Conservation (phyloP, 1,284 basidiomycete genomes). For the Tilletia indica region DNA sequence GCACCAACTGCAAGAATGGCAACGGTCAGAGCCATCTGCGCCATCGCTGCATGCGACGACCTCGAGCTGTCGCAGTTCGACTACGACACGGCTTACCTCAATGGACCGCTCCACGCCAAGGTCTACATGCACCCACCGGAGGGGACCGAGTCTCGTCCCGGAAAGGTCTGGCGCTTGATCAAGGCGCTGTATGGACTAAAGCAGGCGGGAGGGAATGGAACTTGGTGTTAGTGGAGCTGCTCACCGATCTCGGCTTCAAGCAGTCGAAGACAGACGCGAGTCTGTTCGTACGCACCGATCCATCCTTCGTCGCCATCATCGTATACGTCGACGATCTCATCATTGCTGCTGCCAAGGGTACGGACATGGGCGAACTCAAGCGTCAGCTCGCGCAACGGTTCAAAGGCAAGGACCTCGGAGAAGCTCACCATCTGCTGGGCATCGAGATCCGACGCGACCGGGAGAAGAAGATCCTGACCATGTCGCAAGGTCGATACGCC, state of each 20-base stretch:
- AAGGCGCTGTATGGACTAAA: background rate
- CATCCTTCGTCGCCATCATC: background rate
- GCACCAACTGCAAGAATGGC: conserved; percentile 57
- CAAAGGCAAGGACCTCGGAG: background rate
- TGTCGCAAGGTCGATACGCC: background rate
- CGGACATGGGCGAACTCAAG: background rate
- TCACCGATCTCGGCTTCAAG: background rate
- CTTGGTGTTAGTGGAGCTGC: background rate
- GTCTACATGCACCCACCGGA: conserved; percentile 57
- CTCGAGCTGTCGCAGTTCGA: conserved; percentile 58
- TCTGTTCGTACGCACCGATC: background rate
- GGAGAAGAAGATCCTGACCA: background rate
- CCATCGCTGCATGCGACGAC: conserved; percentile 55
- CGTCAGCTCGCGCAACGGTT: background rate
- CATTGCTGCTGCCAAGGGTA: background rate
- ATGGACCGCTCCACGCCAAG: conserved; percentile 58
- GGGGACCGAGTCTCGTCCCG: conserved; percentile 28
- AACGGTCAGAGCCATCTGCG: conserved; percentile 55
- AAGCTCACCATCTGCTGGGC: background rate
- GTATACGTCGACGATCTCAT: conserved; percentile 1
- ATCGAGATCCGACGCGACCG: background rate
- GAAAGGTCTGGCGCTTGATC: background rate
- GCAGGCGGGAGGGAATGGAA: background rate
- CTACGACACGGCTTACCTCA: conserved; percentile 49
- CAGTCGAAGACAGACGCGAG: background rate